Conservation (phyloP, 139 green algal species). For the Penium margaritaceum region DNA sequence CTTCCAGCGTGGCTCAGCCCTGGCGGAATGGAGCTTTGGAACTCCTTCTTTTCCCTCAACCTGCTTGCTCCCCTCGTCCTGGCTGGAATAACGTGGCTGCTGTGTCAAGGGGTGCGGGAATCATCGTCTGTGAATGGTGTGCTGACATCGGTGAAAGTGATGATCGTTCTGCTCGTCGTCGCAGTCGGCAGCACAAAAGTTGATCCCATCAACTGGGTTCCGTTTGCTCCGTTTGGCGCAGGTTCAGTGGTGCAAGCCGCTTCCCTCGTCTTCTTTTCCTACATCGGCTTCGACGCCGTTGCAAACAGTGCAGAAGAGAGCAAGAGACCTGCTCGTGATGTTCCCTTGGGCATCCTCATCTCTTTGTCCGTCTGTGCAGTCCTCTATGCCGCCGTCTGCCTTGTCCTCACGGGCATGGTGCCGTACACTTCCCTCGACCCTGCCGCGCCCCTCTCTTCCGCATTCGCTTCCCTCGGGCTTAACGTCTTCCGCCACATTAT, state of each 20-base stretch:
- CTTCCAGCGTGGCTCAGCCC: too few relatives aligned
- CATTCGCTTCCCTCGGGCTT: conserved; percentile 42
- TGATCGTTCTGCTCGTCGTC: conserved; percentile 48
- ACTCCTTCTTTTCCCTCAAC: conserved; percentile 28
- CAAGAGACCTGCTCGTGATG: conserved; percentile 48
- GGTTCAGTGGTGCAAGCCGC: conserved; percentile 62
- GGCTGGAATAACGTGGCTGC: conserved; percentile 14
- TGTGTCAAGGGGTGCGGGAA: conserved; percentile 33
- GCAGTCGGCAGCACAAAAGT: conserved; percentile 43
- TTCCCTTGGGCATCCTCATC: conserved; percentile 60
- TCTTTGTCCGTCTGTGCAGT: conserved; percentile 52
- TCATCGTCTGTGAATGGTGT: conserved; percentile 29
- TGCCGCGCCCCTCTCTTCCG: conserved; percentile 46
- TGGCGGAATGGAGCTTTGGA: too few relatives aligned
- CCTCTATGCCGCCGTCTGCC: conserved; percentile 55
- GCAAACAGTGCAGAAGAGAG: conserved; percentile 66
- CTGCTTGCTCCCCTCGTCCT: conserved; percentile 27
- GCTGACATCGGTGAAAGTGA: conserved; percentile 39
- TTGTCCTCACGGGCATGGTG: conserved; percentile 57
- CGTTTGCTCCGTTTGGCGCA: conserved; percentile 52
- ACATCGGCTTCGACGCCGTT: conserved; percentile 56
- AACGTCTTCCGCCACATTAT: conserved; percentile 16
- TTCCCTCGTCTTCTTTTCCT: conserved; percentile 50
- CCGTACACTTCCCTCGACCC: conserved; percentile 47
- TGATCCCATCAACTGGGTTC: conserved; percentile 49